These are phyloP conservation scores for Xylariaceae sp. DNA, from an alignment of 2,329 filamentous ascomycete species.

Conservation along the genomic window DNA sequence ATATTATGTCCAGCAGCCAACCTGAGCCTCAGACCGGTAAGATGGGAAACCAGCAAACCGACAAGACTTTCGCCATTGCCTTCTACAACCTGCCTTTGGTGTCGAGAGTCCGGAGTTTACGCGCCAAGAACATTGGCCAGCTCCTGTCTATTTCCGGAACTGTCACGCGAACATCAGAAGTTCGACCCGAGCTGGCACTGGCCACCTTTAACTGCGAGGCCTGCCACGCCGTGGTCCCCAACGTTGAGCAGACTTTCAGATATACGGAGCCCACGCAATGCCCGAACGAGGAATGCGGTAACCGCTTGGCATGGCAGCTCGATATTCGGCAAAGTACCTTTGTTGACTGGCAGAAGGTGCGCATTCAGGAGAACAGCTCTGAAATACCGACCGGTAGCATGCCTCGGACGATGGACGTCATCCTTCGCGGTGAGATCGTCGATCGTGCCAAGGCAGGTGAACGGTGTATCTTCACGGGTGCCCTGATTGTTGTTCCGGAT, in stretches of 20 bases:
- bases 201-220: slow-evolving; percentile 89
- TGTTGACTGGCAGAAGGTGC: slow-evolving; percentile 98
- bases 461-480: slow-evolving; percentile 96
- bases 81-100: slow-evolving; percentile 91
- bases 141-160: slow-evolving; percentile 94
- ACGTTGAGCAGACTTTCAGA: slow-evolving; percentile 94
- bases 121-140: slow-evolving; percentile 86
- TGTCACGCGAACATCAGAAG: slow-evolving; percentile 93
- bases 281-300: slow-evolving; percentile 80
- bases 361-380: slow-evolving; percentile 95
- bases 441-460: slow-evolving; percentile 96
- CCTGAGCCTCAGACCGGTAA: slow-evolving; percentile 63
- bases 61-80: slow-evolving; percentile 89
- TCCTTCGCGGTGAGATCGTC: slow-evolving; percentile 93
- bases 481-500: slow-evolving; percentile 92
- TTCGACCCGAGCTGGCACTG: slow-evolving; percentile 84
- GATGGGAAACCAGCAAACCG: slow-evolving; percentile 88
- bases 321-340: slow-evolving; percentile 97
- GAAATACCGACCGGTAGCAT: slow-evolving; percentile 98
- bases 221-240: slow-evolving; percentile 77
- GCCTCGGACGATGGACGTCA: slow-evolving; percentile 96
- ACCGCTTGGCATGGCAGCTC: slow-evolving; percentile 89
- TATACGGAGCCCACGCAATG: slow-evolving; percentile 97
- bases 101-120: slow-evolving; percentile 76
- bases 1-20: slow-evolving; percentile 56